Conservation (phyloP, 2,329 filamentous ascomycete genomes). For the Drechslerella stenobrocha region DNA sequence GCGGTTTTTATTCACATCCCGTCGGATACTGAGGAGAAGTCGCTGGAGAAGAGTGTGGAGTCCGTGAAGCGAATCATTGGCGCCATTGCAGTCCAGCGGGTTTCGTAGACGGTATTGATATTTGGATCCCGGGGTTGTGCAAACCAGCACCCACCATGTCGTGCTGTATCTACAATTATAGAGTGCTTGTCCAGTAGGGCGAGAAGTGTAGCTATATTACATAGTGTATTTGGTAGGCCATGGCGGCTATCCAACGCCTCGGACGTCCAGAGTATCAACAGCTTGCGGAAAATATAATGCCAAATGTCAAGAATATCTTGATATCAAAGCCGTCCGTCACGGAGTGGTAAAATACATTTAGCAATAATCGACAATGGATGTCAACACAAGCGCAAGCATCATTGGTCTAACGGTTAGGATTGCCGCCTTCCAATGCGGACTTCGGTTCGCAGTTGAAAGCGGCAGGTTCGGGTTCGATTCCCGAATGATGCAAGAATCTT, state of each 20-base stretch:
- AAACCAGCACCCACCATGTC: background rate
- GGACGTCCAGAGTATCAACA: no score
- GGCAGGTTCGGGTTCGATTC: constrained; percentile 10
- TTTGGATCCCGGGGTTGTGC: no score
- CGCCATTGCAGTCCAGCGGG: constrained; percentile 37
- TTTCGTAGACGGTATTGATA: background rate
- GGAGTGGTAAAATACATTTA: background rate
- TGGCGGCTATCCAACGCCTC: no score
- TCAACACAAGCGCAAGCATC: background rate
- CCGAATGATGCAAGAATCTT: constrained; percentile 6
- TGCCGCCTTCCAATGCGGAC: constrained; percentile 11
- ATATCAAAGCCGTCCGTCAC: no score
- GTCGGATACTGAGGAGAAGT: constrained; percentile 9
- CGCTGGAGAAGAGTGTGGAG: constrained; percentile 23
- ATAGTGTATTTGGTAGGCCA: no score
- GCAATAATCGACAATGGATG: background rate
- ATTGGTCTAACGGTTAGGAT: constrained; percentile 18
- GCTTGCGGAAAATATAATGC: no score
- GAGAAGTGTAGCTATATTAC: no score
- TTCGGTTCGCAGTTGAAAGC: background rate
- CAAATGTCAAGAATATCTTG: no score
- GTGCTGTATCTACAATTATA: no score
- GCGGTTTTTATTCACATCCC: constrained; percentile 45
- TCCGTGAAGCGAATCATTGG: constrained; percentile 44
- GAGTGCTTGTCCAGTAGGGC: no score